Evolutionary conservation across 2,329 filamentous ascomycete species (phyloP).

Genomic region (Alternaria ventricosa): DNA sequence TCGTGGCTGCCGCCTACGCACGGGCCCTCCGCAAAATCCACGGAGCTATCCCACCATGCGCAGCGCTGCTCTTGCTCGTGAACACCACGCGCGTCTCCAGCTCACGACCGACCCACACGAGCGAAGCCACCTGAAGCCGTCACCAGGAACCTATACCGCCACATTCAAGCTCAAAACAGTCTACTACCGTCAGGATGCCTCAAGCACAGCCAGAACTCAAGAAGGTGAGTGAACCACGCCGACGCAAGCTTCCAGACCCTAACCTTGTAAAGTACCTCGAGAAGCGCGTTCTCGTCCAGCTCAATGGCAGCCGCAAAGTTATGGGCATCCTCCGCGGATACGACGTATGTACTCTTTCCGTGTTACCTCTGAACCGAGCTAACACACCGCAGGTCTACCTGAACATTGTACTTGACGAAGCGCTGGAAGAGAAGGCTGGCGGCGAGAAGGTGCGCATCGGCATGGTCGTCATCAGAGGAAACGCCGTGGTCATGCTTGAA

Average conservation of each 20-base stretch:
- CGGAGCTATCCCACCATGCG: slow-evolving; percentile 27
- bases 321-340: slow-evolving; percentile 94
- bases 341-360: slow-evolving; percentile 70
- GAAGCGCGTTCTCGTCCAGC: slow-evolving; percentile 96
- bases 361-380: background rate
- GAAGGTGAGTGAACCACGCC: slow-evolving; percentile 68
- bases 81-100: slow-evolving; percentile 19
- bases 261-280: slow-evolving; percentile 81
- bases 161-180: slow-evolving; percentile 2
- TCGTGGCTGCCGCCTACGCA: slow-evolving; percentile 12
- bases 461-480: slow-evolving; percentile 97
- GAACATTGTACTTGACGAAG: slow-evolving; percentile 97
- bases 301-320: slow-evolving; percentile 97
- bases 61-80: slow-evolving; percentile 14
- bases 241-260: slow-evolving; percentile 13
- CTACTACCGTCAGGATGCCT: slow-evolving; percentile 72
- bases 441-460: slow-evolving; percentile 90
- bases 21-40: slow-evolving; percentile 25
- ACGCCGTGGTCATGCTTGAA: slow-evolving; percentile 98
- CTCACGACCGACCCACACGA: slow-evolving; percentile 8
- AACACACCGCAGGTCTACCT: slow-evolving; percentile 77
- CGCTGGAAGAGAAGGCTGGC: slow-evolving; percentile 90
- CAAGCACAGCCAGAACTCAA: slow-evolving; percentile 99
- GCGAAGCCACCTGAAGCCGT: background rate
- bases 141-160: background rate